Percentiles rank a stretch among this genome's conserved stretches.
These are phyloP conservation scores for Fonsecaea multimorphosa DNA, from an alignment of 2,329 filamentous ascomycete species.

Conservation along the genomic window DNA sequence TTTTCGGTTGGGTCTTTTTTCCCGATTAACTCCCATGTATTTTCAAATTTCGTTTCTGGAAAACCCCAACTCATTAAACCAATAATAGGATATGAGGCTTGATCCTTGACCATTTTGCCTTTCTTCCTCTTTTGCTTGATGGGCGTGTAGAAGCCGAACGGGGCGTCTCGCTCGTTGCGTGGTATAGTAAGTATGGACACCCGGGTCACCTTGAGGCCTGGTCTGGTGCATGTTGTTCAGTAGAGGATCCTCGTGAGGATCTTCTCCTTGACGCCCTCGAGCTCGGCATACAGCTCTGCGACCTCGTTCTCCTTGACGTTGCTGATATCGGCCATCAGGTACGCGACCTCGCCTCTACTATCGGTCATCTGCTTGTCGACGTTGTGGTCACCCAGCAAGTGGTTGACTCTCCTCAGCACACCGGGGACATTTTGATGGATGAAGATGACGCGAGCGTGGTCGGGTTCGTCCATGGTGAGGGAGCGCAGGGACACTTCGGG, in stretches of 20 bases:
- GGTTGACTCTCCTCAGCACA: slow-evolving; percentile 94
- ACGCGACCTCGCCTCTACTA: slow-evolving; percentile 89
- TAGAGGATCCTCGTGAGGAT: slow-evolving; percentile 39
- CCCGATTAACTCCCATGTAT: background rate
- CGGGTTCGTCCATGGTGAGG: slow-evolving; percentile 85
- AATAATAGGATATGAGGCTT: background rate
- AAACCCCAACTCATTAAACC: background rate
- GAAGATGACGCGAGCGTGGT: slow-evolving; percentile 92
- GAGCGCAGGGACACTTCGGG: slow-evolving; percentile 91
- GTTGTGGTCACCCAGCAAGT: slow-evolving; percentile 92
- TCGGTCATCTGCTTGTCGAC: slow-evolving; percentile 99
- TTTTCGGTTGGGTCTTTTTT: background rate
- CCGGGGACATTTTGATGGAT: slow-evolving; percentile 97
- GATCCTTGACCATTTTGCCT: background rate
- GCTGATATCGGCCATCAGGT: slow-evolving; percentile 97
- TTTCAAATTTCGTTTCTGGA: background rate
- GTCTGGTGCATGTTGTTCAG: slow-evolving; percentile 13
- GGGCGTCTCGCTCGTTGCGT: too few relatives aligned
- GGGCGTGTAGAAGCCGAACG: background rate
- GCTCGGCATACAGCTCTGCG: slow-evolving; percentile 79
- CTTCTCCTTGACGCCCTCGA: slow-evolving; percentile 68
- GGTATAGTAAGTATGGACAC: background rate
- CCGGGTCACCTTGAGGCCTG: too few relatives aligned
- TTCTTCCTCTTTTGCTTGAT: background rate
- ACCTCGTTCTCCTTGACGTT: slow-evolving; percentile 80